Evolutionary conservation across 1,284 basidiomycete species (phyloP).

Genomic region (Xerocomus subilludens): DNA sequence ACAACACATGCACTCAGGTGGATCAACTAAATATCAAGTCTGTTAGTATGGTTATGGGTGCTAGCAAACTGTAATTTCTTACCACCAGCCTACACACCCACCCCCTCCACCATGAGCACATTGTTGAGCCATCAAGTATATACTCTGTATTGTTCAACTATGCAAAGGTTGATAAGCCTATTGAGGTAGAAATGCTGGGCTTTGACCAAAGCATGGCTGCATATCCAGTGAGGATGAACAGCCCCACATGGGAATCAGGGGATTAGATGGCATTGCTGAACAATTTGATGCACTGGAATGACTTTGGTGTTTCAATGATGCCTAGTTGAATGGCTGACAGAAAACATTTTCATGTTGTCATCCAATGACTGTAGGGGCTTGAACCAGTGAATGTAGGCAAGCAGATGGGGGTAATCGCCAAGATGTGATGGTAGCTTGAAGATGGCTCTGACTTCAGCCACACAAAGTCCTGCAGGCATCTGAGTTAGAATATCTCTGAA

Average conservation of each 20-base stretch:
- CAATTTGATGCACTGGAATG: constrained; percentile 6
- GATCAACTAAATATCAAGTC: no score
- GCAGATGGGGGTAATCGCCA: constrained; percentile 14
- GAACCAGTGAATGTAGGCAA: constrained; percentile 32
- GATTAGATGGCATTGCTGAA: constrained; percentile 28
- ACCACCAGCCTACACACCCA: no score
- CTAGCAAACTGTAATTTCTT: no score
- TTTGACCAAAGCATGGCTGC: neutral
- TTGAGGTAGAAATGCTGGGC: constrained; percentile 8
- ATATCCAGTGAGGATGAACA: neutral
- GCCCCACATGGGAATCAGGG: constrained; percentile 14
- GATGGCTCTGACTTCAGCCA: constrained; percentile 20
- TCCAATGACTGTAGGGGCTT: constrained; percentile 4
- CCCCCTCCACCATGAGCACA: no score
- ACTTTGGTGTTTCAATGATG: neutral
- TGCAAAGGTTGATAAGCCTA: neutral
- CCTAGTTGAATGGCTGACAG: constrained; percentile 4
- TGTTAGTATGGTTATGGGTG: no score
- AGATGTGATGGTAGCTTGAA: constrained; percentile 30
- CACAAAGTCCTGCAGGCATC: constrained; percentile 15
- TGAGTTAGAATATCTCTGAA: neutral
- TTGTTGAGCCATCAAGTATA: no score
- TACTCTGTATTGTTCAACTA: neutral
- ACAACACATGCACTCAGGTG: no score
- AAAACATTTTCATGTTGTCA: constrained; percentile 10